phyloP scores from a whole-genome alignment of 192 early-diverging fungal species.

The Umbelopsis sp. region DNA sequence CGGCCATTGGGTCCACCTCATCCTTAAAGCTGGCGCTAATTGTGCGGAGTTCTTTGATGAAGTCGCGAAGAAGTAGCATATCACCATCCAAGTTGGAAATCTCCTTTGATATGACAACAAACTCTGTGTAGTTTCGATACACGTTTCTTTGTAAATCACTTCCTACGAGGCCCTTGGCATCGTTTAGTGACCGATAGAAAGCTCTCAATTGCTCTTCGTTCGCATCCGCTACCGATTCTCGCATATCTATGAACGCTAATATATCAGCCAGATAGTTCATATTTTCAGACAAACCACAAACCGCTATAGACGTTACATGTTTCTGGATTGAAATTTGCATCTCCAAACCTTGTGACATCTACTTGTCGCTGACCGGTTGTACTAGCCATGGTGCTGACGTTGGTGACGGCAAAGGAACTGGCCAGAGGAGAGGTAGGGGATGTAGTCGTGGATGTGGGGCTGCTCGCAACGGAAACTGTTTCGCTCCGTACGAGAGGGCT shows the following conservation, averaged over 20 bases:
- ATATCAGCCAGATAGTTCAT: not conserved
- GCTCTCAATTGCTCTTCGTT: conserved; percentile 61
- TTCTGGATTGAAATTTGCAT: conserved; percentile 56
- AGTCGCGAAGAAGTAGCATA: conserved; percentile 67
- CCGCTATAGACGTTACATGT: conserved; percentile 40
- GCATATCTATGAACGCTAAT: conserved; percentile 48
- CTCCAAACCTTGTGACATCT: conserved; percentile 54
- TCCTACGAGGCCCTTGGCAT: conserved; percentile 70
- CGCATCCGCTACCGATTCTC: conserved; percentile 50
- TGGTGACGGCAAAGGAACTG: not conserved
- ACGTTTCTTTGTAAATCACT: conserved; percentile 81
- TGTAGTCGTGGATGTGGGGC: not conserved
- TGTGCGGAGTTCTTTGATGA: conserved; percentile 67
- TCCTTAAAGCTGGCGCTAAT: conserved; percentile 52
- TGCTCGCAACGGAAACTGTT: not conserved
- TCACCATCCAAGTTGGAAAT: conserved; percentile 79
- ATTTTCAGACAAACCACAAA: not conserved
- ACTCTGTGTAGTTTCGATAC: conserved; percentile 82
- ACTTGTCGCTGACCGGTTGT: conserved; percentile 28
- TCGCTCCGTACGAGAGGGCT: conserved; percentile 5
- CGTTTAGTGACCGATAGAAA: conserved; percentile 58
- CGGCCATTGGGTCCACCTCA: conserved; percentile 10
- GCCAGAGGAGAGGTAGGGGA: not conserved
- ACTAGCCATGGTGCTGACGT: conserved; percentile 18
- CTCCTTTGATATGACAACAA: conserved; percentile 86